These are phyloP conservation scores for Calvatia gigantea DNA, from an alignment of 768 basidiomycete species.

Conservation along the genomic window DNA sequence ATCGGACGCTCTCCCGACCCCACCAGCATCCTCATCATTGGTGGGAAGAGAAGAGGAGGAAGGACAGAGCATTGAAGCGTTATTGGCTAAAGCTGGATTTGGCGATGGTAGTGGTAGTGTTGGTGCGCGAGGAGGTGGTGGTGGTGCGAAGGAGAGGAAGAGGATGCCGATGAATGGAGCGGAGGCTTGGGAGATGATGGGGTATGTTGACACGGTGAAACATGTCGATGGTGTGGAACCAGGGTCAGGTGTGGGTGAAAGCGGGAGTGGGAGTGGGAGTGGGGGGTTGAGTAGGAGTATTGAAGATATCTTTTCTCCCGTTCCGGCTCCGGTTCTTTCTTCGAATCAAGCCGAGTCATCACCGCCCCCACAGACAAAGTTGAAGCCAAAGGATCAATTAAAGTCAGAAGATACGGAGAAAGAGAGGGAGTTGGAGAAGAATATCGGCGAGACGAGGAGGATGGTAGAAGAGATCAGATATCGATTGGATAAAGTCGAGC, in stretches of 20 bases:
- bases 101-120: background rate
- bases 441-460: background rate
- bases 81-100: background rate
- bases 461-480: background rate
- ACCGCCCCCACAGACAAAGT: background rate
- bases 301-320: slow-evolving; percentile 7
- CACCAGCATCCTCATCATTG: background rate
- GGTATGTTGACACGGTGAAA: slow-evolving; percentile 10
- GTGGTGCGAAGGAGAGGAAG: background rate
- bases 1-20: no score
- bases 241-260: no score
- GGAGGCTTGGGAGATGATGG: slow-evolving; percentile 10
- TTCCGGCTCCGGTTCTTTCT: background rate
- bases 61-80: slow-evolving; percentile 2
- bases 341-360: background rate
- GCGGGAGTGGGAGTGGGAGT: no score
- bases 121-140: background rate
- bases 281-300: background rate
- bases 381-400: background rate
- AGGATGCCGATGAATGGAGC: slow-evolving; percentile 7
- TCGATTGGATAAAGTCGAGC: background rate
- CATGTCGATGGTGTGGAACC: slow-evolving; percentile 1
- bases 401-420: background rate
- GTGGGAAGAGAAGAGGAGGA: background rate
- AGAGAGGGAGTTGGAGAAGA: background rate